A percentile compares a stretch with the other conserved stretches of the same genome.
These are phyloP conservation scores for Sarcodon aspratus DNA, from an alignment of 768 basidiomycete genomes.

Conservation along the genomic window DNA sequence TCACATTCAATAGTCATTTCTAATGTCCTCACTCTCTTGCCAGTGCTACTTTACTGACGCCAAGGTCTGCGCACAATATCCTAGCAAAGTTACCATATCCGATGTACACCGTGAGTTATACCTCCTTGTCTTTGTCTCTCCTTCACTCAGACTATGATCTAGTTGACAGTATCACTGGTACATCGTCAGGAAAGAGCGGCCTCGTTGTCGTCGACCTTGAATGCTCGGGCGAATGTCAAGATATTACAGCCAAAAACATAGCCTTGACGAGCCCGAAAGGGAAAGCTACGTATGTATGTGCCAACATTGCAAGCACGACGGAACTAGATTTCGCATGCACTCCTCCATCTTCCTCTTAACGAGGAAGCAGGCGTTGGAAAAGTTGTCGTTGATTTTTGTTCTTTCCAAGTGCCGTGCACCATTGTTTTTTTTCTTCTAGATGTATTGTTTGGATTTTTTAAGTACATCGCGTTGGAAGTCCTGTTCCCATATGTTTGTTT, in stretches of 20 bases:
- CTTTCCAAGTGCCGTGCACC: too few species aligned
- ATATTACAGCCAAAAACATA: constrained; percentile 26
- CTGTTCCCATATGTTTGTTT: too few species aligned
- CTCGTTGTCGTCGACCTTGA: constrained; percentile 39
- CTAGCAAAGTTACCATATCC: constrained; percentile 42
- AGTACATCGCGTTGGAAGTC: too few species aligned
- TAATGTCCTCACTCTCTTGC: not conserved
- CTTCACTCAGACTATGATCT: not conserved
- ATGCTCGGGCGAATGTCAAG: constrained; percentile 41
- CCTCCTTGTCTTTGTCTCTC: constrained; percentile 1
- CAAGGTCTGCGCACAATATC: constrained; percentile 38
- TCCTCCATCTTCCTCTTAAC: too few species aligned
- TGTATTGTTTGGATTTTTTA: too few species aligned
- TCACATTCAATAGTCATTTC: not conserved
- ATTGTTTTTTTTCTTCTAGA: too few species aligned
- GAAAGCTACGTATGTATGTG: constrained; percentile 22
- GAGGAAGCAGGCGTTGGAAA: too few species aligned
- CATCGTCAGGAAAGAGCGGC: constrained; percentile 33
- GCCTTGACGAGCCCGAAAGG: constrained; percentile 21
- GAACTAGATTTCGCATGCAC: constrained; percentile 8
- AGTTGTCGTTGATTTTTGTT: too few species aligned
- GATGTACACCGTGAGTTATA: constrained; percentile 47
- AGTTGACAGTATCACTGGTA: constrained; percentile 38
- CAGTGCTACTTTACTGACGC: constrained; percentile 40
- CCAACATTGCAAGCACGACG: constrained; percentile 19